A percentile compares a stretch with the other conserved stretches of the same genome.
Evolutionary conservation across 169 alveolate genomes (phyloP).

Genomic region (Cytauxzoon felis): DNA sequence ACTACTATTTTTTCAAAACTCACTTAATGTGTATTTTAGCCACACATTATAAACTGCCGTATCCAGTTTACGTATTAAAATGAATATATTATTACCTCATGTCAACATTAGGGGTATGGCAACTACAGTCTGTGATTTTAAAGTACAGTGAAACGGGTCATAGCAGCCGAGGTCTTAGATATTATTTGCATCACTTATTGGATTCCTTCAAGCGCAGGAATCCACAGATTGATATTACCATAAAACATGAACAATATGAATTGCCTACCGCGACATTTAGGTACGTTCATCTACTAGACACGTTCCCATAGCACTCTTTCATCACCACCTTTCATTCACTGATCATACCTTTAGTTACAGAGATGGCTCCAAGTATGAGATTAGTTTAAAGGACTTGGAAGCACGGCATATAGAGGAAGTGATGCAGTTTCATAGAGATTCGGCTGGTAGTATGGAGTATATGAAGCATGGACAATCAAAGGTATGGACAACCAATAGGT

Average conservation of each 20-base stretch:
- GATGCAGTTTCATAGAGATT: constrained; percentile 68
- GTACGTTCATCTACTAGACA: constrained; percentile 15
- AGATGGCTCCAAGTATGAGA: constrained; percentile 72
- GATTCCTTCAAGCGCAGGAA: constrained; percentile 64
- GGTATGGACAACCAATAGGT: constrained; percentile 71
- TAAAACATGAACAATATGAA: constrained; percentile 76
- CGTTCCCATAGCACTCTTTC: neutral
- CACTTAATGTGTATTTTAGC: too few species aligned
- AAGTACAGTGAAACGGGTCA: constrained; percentile 76
- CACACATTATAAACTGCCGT: too few species aligned
- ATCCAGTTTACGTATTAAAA: too few species aligned
- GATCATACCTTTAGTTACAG: constrained; percentile 38
- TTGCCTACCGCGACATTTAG: constrained; percentile 71
- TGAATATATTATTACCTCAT: constrained; percentile 11
- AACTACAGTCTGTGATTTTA: constrained; percentile 64
- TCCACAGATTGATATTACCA: constrained; percentile 69
- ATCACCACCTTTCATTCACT: neutral
- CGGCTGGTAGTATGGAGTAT: constrained; percentile 69
- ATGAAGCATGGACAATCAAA: constrained; percentile 73
- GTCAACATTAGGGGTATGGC: constrained; percentile 74
- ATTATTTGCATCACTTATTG: constrained; percentile 67
- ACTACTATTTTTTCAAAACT: too few species aligned
- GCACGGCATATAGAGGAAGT: constrained; percentile 75
- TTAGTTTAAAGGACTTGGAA: constrained; percentile 76
- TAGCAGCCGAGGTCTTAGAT: constrained; percentile 73